A percentile compares a stretch with the other conserved stretches of the same genome.
Conservation (phyloP, 2,329 filamentous ascomycete genomes). For the Bipolaris oryzae region DNA sequence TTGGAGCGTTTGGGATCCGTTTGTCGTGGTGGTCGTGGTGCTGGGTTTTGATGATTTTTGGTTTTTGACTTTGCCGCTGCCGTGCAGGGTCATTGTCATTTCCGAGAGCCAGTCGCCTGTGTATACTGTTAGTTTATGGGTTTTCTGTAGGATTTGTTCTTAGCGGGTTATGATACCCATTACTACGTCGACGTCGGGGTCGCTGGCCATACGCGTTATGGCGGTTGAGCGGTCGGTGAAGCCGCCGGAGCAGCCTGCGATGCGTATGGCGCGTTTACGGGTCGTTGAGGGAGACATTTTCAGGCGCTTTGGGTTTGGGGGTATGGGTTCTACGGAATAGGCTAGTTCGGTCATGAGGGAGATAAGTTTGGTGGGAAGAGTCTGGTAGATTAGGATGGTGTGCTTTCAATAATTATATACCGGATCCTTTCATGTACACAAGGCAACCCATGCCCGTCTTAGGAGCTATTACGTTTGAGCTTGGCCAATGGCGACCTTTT, state of each 20-base stretch:
- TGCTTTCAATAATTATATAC: conserved; percentile 20
- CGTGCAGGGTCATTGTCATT: conserved; percentile 39
- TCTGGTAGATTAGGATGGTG: neutral
- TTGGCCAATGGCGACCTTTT: neutral
- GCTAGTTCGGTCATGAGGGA: neutral
- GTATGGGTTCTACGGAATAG: neutral
- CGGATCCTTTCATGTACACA: neutral
- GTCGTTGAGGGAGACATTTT: conserved; percentile 20
- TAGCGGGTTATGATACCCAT: conserved; percentile 20
- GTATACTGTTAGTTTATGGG: too few species aligned
- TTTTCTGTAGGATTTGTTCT: too few species aligned
- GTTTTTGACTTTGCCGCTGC: conserved; percentile 44
- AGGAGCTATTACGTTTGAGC: neutral
- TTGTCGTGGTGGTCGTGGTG: neutral
- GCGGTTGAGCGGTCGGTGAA: conserved; percentile 49
- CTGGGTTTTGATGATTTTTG: conserved; percentile 20
- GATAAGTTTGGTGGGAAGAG: neutral
- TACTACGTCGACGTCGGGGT: conserved; percentile 35
- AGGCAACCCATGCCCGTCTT: neutral
- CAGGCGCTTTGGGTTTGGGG: conserved; percentile 11
- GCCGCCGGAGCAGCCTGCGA: conserved; percentile 47
- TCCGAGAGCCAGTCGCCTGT: conserved; percentile 37
- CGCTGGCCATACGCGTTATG: conserved; percentile 39
- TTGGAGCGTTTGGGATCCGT: conserved; percentile 50
- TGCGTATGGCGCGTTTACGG: conserved; percentile 37